These are phyloP conservation scores for Cyclotella kingstonii DNA, from an alignment of 108 stramenopile species.

Conservation along the genomic window DNA sequence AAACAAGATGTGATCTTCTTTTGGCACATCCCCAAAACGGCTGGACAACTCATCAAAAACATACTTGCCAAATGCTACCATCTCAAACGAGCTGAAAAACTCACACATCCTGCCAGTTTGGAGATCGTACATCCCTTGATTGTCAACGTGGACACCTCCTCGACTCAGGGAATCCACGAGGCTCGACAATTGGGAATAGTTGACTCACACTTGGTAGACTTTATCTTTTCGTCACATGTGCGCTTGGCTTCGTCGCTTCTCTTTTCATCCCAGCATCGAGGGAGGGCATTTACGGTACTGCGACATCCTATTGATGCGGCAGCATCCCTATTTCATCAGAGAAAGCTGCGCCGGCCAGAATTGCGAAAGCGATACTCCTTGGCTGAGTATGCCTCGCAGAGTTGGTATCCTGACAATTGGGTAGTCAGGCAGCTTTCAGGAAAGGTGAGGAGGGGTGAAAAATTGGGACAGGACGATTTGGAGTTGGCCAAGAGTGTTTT, in stretches of 20 bases:
- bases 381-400: conserved; percentile 7
- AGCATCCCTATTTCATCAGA: conserved; percentile 13
- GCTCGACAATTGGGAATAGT: conserved; percentile 12
- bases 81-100: conserved; percentile 12
- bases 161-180: conserved; percentile 10
- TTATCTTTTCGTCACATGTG: conserved; percentile 26
- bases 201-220: conserved; percentile 23
- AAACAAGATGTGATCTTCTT: conserved; percentile 14
- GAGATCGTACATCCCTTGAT: conserved; percentile 9
- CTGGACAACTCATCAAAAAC: conserved; percentile 9
- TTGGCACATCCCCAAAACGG: conserved; percentile 22
- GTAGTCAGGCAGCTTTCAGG: conserved; percentile 10
- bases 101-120: conserved; percentile 8
- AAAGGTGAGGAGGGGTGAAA: conserved; percentile 1
- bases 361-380: conserved; percentile 5
- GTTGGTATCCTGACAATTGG: conserved; percentile 17
- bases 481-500: conserved; percentile 22
- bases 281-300: conserved; percentile 33
- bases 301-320: conserved; percentile 44
- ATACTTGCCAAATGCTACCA: conserved; percentile 14
- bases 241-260: conserved; percentile 28
- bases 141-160: conserved; percentile 17
- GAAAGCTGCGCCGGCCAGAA: conserved; percentile 5
- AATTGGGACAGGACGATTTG: background rate
- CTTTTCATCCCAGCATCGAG: conserved; percentile 29